A percentile compares a stretch with the other conserved stretches of the same genome.
Evolutionary conservation across 1,284 basidiomycete genomes (phyloP).

Genomic region (Exobasidium cylindrosporum): DNA sequence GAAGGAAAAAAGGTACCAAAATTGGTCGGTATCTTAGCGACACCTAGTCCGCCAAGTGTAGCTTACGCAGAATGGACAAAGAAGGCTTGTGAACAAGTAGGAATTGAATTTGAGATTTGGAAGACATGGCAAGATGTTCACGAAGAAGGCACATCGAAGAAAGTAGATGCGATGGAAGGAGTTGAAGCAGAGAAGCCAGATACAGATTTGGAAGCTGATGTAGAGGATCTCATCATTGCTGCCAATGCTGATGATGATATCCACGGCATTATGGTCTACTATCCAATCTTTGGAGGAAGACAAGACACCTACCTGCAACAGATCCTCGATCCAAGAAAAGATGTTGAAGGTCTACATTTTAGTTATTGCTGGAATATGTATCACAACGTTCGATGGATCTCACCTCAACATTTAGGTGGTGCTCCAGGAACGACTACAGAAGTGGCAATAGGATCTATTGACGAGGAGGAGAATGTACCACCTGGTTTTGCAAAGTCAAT

Average conservation of each 20-base stretch:
- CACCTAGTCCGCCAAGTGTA: constrained; percentile 78
- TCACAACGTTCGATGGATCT: constrained; percentile 54
- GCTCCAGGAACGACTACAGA: constrained; percentile 51
- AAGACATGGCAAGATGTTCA: constrained; percentile 48
- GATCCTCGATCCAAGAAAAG: constrained; percentile 91
- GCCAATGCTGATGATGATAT: constrained; percentile 79
- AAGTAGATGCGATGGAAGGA: constrained; percentile 53
- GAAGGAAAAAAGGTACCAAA: constrained; percentile 61
- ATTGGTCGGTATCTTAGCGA: constrained; percentile 88
- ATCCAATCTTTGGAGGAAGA: constrained; percentile 56
- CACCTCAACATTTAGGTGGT: constrained; percentile 46
- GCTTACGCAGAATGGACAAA: constrained; percentile 90
- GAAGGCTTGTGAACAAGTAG: constrained; percentile 83
- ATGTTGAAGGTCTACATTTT: constrained; percentile 94
- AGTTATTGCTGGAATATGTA: constrained; percentile 56
- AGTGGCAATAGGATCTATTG: constrained; percentile 6
- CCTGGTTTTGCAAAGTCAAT: constrained; percentile 85
- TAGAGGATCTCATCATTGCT: constrained; percentile 54
- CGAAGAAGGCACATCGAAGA: constrained; percentile 55
- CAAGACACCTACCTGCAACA: constrained; percentile 94
- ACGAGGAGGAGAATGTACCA: constrained; percentile 57
- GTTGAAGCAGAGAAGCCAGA: constrained; percentile 65
- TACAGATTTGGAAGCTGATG: constrained; percentile 73
- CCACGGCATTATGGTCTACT: constrained; percentile 84
- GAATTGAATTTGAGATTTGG: constrained; percentile 73